Percentiles rank a stretch among this genome's conserved stretches.
phyloP scores from a whole-genome alignment of 139 green algal species.

The Limnomonas spitsbergensis region DNA sequence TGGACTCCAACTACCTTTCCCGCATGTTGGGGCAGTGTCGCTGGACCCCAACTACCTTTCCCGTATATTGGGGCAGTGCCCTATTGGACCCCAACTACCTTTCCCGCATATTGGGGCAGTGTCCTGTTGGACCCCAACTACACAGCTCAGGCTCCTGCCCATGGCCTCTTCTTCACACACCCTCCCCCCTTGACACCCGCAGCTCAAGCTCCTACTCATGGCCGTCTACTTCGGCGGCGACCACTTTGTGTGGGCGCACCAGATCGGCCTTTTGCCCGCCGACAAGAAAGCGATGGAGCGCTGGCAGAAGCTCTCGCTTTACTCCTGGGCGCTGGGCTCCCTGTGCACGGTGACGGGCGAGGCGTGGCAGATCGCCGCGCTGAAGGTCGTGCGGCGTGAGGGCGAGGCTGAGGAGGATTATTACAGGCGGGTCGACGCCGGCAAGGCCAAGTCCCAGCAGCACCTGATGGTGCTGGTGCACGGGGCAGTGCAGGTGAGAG shows the following conservation, averaged over 20 bases:
- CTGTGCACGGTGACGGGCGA: neutral
- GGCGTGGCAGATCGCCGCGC: neutral
- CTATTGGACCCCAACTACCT: too few relatives aligned
- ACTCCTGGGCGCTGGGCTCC: conserved; percentile 58
- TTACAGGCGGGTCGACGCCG: conserved; percentile 49
- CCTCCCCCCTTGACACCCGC: too few relatives aligned
- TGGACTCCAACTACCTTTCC: too few relatives aligned
- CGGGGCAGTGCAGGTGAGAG: conserved; percentile 64
- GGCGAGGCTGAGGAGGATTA: conserved; percentile 66
- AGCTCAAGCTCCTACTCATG: conserved; percentile 86
- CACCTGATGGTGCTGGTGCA: conserved; percentile 69
- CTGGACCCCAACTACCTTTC: too few relatives aligned
- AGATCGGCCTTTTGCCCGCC: conserved; percentile 70
- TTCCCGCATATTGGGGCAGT: too few relatives aligned
- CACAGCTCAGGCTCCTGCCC: too few relatives aligned
- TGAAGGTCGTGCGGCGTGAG: conserved; percentile 15
- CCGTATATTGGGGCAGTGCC: too few relatives aligned
- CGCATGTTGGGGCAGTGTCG: too few relatives aligned
- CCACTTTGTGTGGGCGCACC: conserved; percentile 87
- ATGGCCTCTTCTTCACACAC: too few relatives aligned
- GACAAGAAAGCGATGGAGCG: conserved; percentile 67
- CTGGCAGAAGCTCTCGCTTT: conserved; percentile 59
- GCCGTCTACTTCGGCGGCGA: conserved; percentile 90
- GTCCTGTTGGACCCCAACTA: too few relatives aligned
- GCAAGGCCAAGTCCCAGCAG: conserved; percentile 55